Evolutionary conservation across 805 yeast species (phyloP).

Genomic region (Hermanozyma aechmeae): DNA sequence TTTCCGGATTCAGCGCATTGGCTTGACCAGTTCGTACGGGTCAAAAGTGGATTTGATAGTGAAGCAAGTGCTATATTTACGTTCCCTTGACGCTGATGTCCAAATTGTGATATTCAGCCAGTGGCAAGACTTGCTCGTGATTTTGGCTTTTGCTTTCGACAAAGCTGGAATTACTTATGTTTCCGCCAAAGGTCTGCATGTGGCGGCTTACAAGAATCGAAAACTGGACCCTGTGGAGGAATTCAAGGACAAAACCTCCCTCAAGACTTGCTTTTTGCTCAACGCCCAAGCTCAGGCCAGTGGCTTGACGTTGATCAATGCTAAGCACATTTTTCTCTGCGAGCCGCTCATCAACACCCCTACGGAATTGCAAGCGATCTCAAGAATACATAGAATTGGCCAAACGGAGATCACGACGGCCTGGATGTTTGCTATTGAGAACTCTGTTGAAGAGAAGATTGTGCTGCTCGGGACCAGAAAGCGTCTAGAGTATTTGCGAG

Average conservation of each 20-base stretch:
- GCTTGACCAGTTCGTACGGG: slow-evolving; percentile 46
- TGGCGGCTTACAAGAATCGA: slow-evolving; percentile 1
- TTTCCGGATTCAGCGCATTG: slow-evolving; percentile 31
- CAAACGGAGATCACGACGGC: slow-evolving; percentile 75
- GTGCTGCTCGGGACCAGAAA: slow-evolving; percentile 57
- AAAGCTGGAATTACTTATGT: slow-evolving; percentile 48
- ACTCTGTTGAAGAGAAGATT: slow-evolving; percentile 85
- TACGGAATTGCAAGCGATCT: slow-evolving; percentile 83
- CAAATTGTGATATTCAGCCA: slow-evolving; percentile 88
- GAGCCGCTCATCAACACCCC: slow-evolving; percentile 89
- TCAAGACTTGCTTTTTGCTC: slow-evolving; percentile 74
- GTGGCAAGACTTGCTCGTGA: slow-evolving; percentile 66
- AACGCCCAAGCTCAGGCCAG: slow-evolving; percentile 85
- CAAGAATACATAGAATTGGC: slow-evolving; percentile 88
- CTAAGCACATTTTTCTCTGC: slow-evolving; percentile 83
- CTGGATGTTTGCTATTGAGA: slow-evolving; percentile 82
- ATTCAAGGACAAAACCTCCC: slow-evolving; percentile 48
- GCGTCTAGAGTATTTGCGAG: slow-evolving; percentile 34
- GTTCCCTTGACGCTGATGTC: slow-evolving; percentile 44
- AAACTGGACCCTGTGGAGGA: slow-evolving; percentile 28
- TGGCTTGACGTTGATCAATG: slow-evolving; percentile 85
- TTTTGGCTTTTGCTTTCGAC: slow-evolving; percentile 57
- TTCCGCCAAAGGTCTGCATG: slow-evolving; percentile 38
- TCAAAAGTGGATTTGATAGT: slow-evolving; percentile 81
- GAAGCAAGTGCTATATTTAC: slow-evolving; percentile 59